A percentile compares a stretch with the other conserved stretches of the same genome.
These are phyloP conservation scores for Sechiopsis laciniata DNA, from an alignment of 306 rosid genomes.

Conservation along the genomic window DNA sequence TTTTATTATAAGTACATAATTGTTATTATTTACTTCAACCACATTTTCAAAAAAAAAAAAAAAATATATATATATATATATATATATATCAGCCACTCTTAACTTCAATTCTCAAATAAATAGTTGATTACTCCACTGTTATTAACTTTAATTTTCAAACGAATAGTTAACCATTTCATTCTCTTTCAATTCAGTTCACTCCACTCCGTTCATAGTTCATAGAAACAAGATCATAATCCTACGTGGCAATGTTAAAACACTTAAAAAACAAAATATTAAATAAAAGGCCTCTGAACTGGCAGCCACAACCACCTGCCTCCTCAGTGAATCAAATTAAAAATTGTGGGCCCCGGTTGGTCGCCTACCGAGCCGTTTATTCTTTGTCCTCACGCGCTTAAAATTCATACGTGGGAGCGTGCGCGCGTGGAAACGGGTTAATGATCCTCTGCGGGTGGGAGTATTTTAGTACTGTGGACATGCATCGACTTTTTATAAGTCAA, in stretches of 20 bases:
- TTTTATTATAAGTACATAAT: too few species aligned
- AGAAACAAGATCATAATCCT: too few species aligned
- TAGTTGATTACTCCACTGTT: too few species aligned
- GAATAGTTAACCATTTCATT: too few species aligned
- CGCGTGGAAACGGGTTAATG: fast-evolving
- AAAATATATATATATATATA: too few species aligned
- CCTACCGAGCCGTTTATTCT: slow-evolving; percentile 16
- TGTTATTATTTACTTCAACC: too few species aligned
- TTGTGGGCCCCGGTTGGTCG: slow-evolving; percentile 21
- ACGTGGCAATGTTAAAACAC: background rate
- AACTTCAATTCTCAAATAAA: too few species aligned
- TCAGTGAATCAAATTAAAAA: slow-evolving; percentile 20
- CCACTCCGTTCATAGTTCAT: too few species aligned
- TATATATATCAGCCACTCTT: too few species aligned
- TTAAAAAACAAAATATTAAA: background rate
- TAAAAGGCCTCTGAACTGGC: slow-evolving; percentile 19
- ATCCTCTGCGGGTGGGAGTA: background rate
- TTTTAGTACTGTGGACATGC: background rate
- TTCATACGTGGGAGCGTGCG: background rate
- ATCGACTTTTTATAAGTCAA: background rate
- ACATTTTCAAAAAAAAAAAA: too few species aligned
- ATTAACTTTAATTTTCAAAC: too few species aligned
- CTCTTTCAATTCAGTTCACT: too few species aligned
- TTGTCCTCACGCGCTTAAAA: slow-evolving; percentile 4
- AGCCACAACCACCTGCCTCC: slow-evolving; percentile 21